These are phyloP conservation scores for Trypanosoma grayi DNA, from an alignment of 208 protist species.

Conservation along the genomic window DNA sequence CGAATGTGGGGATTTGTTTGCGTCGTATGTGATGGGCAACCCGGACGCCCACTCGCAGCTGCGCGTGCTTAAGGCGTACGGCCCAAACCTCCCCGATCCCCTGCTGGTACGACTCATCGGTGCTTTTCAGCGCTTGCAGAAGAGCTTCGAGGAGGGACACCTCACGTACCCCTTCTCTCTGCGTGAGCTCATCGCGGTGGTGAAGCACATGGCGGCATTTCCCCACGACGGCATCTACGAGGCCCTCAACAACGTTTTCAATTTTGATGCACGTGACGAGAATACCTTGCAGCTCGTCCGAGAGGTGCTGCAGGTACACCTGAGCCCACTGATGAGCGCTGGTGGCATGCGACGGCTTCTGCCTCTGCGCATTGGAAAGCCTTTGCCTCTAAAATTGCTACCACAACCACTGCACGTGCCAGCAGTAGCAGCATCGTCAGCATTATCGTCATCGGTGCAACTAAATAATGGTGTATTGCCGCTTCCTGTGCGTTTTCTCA, in stretches of 20 bases:
- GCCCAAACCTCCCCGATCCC: conserved; percentile 49
- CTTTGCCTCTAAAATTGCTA: conserved; percentile 24
- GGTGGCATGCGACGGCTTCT: conserved; percentile 46
- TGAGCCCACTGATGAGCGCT: conserved; percentile 34
- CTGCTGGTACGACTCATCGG: conserved; percentile 58
- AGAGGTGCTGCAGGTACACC: conserved; percentile 48
- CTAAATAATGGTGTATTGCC: background rate
- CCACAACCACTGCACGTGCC: conserved; percentile 28
- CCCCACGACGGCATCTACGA: conserved; percentile 84
- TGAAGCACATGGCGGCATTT: conserved; percentile 88
- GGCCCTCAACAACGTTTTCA: conserved; percentile 84
- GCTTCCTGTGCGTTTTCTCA: conserved; percentile 19
- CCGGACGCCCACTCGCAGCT: conserved; percentile 85
- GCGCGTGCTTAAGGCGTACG: conserved; percentile 66
- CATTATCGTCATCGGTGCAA: background rate
- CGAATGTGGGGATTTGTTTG: conserved; percentile 91
- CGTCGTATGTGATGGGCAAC: conserved; percentile 90
- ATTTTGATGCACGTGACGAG: conserved; percentile 79
- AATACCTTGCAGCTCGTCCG: conserved; percentile 72
- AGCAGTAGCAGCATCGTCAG: background rate
- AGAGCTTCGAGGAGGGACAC: conserved; percentile 77
- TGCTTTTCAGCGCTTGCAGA: conserved; percentile 77
- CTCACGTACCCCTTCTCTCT: conserved; percentile 91
- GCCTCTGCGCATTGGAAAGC: conserved; percentile 41
- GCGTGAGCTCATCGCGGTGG: conserved; percentile 93